Evolutionary conservation across 2,329 filamentous ascomycete genomes (phyloP), one percentile per base, ranked within the genome.

Genomic region (Arthrobotrys iridis): DNA sequence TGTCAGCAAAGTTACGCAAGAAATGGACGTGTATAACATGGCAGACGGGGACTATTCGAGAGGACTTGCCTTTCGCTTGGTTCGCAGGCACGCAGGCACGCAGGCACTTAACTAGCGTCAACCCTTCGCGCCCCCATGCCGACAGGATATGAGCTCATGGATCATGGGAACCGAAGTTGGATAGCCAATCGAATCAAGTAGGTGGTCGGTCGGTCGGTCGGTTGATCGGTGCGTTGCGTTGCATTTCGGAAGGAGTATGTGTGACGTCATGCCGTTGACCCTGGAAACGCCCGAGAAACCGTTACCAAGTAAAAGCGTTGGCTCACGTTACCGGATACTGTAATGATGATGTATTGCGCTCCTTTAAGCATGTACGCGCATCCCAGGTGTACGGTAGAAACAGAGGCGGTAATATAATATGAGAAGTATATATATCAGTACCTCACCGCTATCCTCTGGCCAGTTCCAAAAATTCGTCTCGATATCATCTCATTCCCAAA

Each of bases 21-120:
- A 68, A 15, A 68, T 68, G 64, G 37, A 59, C 20, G 64, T 68
- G 2, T 68, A 68, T 18, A 55, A 68, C 50, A 59, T 68, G 13
- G 33, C 35, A 13, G 52, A 68, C n/a, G 43, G 24, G 2, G 41
- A 68, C 15, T 28, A n/a, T 30, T 24, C 48, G 1, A 28, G 64
- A 24, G 64, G 64, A 2, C 20, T 68, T 20, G 30, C 40, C 4
- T 22, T 68, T 18, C 43, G 64, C 13, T 22, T 68, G 20, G 41
- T 68, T 37, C 50, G 50, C 22, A 58, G 52, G n/a, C 8, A 45
- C 13, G n/a, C n/a, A n/a, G n/a, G n/a, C n/a, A n/a, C n/a, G n/a
- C n/a, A n/a, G n/a, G n/a, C n/a, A n/a, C n/a, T n/a, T n/a, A n/a
- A n/a, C n/a, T n/a, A n/a, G n/a, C n/a, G n/a, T n/a, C n/a, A n/a